Conservation (phyloP, 306 rosid genomes). For the Canavalia gladiata region DNA sequence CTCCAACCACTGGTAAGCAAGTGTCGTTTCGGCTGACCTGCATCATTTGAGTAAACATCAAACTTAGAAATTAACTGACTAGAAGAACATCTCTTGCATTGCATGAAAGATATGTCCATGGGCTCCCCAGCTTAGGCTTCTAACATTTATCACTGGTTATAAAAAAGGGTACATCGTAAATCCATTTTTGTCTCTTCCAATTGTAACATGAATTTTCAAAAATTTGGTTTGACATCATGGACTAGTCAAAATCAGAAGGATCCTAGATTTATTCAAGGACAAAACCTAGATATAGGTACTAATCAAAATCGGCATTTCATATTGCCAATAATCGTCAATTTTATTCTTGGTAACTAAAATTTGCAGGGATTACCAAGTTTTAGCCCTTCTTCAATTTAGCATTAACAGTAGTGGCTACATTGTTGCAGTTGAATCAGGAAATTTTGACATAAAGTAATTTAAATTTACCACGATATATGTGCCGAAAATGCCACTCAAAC, state of each 20-base stretch:
- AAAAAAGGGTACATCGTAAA: no score
- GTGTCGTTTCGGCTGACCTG: conserved; percentile 80
- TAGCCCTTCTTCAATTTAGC: not conserved
- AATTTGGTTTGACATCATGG: not conserved
- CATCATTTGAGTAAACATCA: conserved; percentile 39
- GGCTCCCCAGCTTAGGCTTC: no score
- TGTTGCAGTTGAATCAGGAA: conserved; percentile 19
- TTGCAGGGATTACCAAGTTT: no score
- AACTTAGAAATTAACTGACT: conserved; percentile 27
- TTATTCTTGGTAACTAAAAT: no score
- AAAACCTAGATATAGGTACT: no score
- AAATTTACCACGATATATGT: conserved; percentile 69
- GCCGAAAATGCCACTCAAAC: conserved; percentile 73
- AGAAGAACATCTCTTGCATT: not conserved
- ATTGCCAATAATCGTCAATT: no score
- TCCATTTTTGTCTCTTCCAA: no score
- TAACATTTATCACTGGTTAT: no score
- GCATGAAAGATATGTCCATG: not conserved
- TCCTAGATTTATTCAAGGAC: not conserved
- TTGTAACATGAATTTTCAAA: no score
- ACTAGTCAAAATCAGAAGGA: not conserved
- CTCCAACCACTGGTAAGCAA: conserved; percentile 86
- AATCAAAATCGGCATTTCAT: no score
- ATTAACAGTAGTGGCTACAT: not conserved
- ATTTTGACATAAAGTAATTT: conserved; percentile 11